A percentile compares a stretch with the other conserved stretches of the same genome.
phyloP scores from a whole-genome alignment of 2,329 filamentous ascomycete genomes.

The Blumeriella jaapii region DNA sequence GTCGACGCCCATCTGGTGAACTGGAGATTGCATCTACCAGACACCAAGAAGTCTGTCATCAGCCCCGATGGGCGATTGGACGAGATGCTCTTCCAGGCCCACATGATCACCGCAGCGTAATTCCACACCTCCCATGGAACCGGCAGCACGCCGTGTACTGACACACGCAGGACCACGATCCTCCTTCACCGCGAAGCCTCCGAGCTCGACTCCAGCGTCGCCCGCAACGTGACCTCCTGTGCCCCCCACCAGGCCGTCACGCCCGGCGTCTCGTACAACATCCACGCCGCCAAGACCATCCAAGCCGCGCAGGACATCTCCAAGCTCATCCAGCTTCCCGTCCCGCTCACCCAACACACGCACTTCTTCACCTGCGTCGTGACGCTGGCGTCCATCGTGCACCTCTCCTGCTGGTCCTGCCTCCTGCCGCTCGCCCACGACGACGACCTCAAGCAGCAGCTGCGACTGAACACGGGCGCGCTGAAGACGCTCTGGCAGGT shows the following conservation, averaged over 20 bases:
- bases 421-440: constrained; percentile 33
- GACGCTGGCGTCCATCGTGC: constrained; percentile 68
- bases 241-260: constrained; percentile 37
- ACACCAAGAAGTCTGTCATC: constrained; percentile 57
- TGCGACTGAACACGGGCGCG: constrained; percentile 54
- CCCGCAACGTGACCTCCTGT: constrained; percentile 49
- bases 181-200: constrained; percentile 72
- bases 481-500: constrained; percentile 23
- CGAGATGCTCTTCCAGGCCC: constrained; percentile 85
- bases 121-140: no score
- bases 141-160: neutral
- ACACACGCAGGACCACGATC: constrained; percentile 45
- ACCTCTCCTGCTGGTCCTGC: constrained; percentile 64
- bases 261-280: constrained; percentile 18
- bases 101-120: constrained; percentile 56
- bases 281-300: constrained; percentile 70
- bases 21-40: constrained; percentile 71
- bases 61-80: constrained; percentile 62
- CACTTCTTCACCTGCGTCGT: constrained; percentile 78
- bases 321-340: constrained; percentile 61
- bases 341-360: constrained; percentile 60
- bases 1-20: constrained; percentile 50
- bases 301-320: constrained; percentile 69
- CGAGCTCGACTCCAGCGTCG: constrained; percentile 54
- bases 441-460: constrained; percentile 59